Evolutionary conservation across 73 alveolate species (phyloP).

Genomic region (Paraurostyla sp.): DNA sequence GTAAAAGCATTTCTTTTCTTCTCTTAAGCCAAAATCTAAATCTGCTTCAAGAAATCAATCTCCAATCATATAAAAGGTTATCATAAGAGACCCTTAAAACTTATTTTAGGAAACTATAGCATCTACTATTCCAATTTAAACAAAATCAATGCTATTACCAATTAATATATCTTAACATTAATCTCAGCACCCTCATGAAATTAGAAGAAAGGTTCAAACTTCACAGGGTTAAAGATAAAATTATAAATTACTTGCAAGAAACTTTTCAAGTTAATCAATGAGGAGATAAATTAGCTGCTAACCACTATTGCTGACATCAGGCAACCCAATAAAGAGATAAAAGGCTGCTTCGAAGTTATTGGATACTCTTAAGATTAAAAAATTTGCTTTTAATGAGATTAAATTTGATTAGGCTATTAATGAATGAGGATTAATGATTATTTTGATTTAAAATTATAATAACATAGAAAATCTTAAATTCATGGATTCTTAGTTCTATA

Average conservation of each 20-base stretch:
- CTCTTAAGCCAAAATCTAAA: not conserved
- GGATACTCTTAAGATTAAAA: not conserved
- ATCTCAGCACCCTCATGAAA: too few relatives aligned
- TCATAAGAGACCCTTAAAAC: not conserved
- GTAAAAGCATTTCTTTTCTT: not conserved
- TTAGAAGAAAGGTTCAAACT: too few relatives aligned
- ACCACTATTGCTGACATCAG: not conserved
- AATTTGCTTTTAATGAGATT: slow-evolving; percentile 36
- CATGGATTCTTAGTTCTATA: not conserved
- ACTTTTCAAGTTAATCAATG: too few relatives aligned
- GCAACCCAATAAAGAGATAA: not conserved
- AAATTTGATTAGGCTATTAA: not conserved
- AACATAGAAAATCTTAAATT: not conserved
- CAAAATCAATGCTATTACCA: not conserved
- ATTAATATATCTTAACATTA: too few relatives aligned
- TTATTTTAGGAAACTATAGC: not conserved
- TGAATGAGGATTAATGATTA: not conserved
- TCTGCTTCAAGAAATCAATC: not conserved
- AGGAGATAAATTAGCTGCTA: too few relatives aligned
- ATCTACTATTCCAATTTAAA: not conserved
- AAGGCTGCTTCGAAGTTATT: not conserved
- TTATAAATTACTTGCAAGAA: too few relatives aligned
- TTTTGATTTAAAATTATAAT: not conserved
- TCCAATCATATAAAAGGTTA: not conserved
- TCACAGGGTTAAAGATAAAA: too few relatives aligned